Evolutionary conservation across 208 protist species (phyloP), one percentile per base, ranked within the genome.

Genomic region (Wallacemonas sp.): DNA sequence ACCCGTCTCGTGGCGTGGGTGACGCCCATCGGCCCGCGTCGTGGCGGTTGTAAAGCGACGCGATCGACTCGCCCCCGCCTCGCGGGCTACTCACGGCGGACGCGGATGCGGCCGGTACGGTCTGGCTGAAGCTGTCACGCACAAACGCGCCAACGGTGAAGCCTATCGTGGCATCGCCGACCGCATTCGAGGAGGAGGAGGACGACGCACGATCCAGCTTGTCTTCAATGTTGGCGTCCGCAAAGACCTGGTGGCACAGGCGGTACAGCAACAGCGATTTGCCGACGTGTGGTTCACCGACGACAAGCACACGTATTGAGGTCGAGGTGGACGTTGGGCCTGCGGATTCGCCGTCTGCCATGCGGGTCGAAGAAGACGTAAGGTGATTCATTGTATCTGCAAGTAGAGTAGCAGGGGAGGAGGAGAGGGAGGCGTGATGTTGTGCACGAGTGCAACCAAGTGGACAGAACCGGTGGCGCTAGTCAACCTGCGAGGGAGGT

Each of bases 241-340:
- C 65, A 24, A 81, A 85, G 33, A 85, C 56, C 19, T 83, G 44
- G 34, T 87, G 72, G 63, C 73, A 83, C 36, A 95, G 68, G 1
- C 84, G 84, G 29, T 74, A 75, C 9, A 93, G 68, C 29, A 95
- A 74, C 19, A 95, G 61, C n/a, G 87, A 92, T 54, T 95, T 95
- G 34, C 90, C 90, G 8, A 93, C 85, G 33, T 78, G 61, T 23
- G 83, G 82, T 32, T 93, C 81, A 12, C 90, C 90, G 21, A 95
- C 78, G 6, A 95, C 80, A 3, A 95, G 85, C 58, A 95, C 74
- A 29, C 82, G 82, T 0, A 83, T 26, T 11, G 27, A 2, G 62
- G 60, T 61, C 23, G 36, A 41, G 36, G 36, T 17, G 36, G 9
- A 6, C 34, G 52, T 12, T 68, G 46, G 26, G 16, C 16, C 39